These are phyloP conservation scores for Aureobasidium musti DNA, from an alignment of 2,329 filamentous ascomycete species.

Conservation along the genomic window DNA sequence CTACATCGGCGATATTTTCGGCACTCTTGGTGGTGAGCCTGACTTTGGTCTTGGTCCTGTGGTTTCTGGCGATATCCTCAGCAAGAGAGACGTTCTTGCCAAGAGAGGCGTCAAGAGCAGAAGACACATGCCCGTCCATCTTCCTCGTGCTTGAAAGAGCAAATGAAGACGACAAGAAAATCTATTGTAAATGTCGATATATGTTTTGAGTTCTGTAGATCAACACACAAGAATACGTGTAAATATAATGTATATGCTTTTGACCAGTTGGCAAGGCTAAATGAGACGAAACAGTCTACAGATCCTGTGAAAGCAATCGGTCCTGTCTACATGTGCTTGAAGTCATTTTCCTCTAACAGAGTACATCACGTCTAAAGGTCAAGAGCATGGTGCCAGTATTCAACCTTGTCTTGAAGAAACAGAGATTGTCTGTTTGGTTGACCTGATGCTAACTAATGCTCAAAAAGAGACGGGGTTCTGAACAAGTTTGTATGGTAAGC, in stretches of 20 bases:
- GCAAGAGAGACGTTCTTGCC: slow-evolving; percentile 13
- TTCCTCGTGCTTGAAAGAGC: slow-evolving; percentile 2
- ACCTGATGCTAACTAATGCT: no score
- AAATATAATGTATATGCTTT: slow-evolving; percentile 11
- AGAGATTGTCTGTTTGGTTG: no score
- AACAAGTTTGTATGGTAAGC: no score
- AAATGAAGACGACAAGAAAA: not conserved
- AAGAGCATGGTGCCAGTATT: no score
- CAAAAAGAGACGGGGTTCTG: no score
- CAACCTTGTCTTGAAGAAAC: no score
- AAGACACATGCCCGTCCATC: slow-evolving; percentile 8
- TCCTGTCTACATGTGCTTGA: no score
- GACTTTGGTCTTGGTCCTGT: slow-evolving; percentile 63
- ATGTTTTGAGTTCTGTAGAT: not conserved
- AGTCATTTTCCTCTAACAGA: no score
- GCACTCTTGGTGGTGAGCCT: slow-evolving; percentile 64
- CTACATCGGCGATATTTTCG: slow-evolving; percentile 69
- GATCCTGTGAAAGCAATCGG: no score
- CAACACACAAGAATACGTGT: not conserved
- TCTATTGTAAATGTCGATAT: not conserved
- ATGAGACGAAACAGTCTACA: no score
- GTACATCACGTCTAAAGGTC: no score
- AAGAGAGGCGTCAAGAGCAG: slow-evolving; percentile 29
- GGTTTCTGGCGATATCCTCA: slow-evolving; percentile 32
- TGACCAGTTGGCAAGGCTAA: slow-evolving; percentile 1